A percentile compares a stretch with the other conserved stretches of the same genome.
Conservation (phyloP, 78 protist species). For the Dictyostelium purpureum region DNA sequence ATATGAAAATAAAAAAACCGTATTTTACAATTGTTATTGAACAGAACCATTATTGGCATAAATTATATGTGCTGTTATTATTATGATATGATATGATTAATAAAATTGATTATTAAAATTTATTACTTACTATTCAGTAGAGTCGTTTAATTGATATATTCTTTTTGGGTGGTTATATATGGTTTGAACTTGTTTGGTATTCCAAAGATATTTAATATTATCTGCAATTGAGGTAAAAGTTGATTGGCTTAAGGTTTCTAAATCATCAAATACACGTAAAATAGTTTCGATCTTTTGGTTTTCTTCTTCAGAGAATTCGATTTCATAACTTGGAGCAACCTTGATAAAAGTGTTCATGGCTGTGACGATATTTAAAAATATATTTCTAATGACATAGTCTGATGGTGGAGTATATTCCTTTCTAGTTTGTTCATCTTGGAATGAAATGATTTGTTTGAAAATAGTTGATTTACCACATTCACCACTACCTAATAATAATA, state of each 20-base stretch:
- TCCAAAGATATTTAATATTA: constrained; percentile 53
- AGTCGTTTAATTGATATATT: constrained; percentile 68
- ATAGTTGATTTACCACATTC: constrained; percentile 91
- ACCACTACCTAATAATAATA: constrained; percentile 86
- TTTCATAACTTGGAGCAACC: neutral
- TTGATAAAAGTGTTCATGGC: constrained; percentile 33
- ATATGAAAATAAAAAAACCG: too few species aligned
- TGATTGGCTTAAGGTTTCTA: neutral
- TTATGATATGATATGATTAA: too few species aligned
- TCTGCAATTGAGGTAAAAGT: neutral
- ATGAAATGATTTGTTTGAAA: constrained; percentile 89
- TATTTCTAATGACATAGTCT: constrained; percentile 7
- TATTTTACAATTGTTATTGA: too few species aligned
- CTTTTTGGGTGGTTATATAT: constrained; percentile 47
- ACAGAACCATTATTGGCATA: too few species aligned
- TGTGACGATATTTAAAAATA: constrained; percentile 78
- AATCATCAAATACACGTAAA: neutral
- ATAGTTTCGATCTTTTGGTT: neutral
- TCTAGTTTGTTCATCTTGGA: constrained; percentile 85
- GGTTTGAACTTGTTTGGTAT: constrained; percentile 19
- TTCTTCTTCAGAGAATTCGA: constrained; percentile 16
- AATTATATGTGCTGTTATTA: too few species aligned
- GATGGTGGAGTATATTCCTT: constrained; percentile 67
- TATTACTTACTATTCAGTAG: constrained; percentile 73
- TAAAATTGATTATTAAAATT: too few species aligned